A percentile compares a stretch with the other conserved stretches of the same genome.
phyloP scores from a whole-genome alignment of 2,329 filamentous ascomycete species.

The Ophiostoma piceae region DNA sequence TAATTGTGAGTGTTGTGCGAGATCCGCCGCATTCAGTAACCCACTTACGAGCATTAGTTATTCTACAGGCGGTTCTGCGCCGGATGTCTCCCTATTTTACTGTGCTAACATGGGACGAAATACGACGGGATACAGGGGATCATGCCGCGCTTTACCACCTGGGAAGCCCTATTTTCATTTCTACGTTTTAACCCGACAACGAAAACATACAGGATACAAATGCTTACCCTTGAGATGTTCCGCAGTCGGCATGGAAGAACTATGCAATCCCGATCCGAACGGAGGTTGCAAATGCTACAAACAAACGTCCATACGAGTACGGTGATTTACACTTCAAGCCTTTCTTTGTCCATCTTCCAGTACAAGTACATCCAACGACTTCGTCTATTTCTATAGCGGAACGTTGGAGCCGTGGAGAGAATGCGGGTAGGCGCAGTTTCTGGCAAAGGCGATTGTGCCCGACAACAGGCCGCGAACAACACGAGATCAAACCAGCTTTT shows the following conservation, averaged over 20 bases:
- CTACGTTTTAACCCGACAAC: background rate
- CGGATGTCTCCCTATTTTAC: background rate
- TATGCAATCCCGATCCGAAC: background rate
- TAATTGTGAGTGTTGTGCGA: background rate
- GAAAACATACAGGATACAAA: background rate
- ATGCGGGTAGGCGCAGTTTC: background rate
- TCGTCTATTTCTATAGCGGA: background rate
- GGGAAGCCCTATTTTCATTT: background rate
- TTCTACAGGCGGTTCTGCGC: background rate
- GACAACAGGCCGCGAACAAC: background rate
- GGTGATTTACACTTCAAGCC: background rate
- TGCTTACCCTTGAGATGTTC: background rate
- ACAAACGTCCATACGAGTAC: background rate
- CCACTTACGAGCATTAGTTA: too few relatives aligned
- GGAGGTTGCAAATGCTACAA: background rate
- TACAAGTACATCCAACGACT: background rate
- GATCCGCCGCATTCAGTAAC: background rate
- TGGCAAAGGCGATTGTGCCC: slow-evolving; percentile 1
- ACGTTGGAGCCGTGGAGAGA: background rate
- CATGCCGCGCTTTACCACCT: background rate
- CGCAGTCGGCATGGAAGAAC: background rate
- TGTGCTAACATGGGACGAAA: background rate
- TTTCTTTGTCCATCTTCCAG: background rate
- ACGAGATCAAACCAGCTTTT: background rate
- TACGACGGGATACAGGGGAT: background rate